These are phyloP conservation scores for Colletotrichum eremochloae DNA, from an alignment of 2,329 filamentous ascomycete species.

Conservation along the genomic window DNA sequence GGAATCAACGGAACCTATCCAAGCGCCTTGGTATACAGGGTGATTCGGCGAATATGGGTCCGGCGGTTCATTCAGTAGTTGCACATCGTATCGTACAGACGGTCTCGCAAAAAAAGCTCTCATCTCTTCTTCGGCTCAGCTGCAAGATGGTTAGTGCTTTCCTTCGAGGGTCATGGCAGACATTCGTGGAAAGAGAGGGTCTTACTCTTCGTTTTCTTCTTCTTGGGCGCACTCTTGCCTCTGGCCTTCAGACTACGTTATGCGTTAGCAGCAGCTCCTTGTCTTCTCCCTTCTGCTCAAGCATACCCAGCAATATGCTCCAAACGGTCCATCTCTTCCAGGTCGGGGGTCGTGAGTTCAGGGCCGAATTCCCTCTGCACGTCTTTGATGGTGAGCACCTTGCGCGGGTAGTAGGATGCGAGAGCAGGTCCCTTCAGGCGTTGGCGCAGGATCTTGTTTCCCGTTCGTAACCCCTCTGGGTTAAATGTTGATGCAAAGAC, in stretches of 20 bases:
- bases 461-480: constrained; percentile 82
- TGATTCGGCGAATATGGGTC: not conserved
- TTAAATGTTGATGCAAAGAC: constrained; percentile 95
- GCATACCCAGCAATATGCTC: constrained; percentile 78
- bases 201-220: constrained; percentile 74
- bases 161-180: not conserved
- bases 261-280: constrained; percentile 15
- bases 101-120: not conserved
- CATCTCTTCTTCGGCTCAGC: constrained; percentile 59
- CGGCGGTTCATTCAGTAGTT: constrained; percentile 19
- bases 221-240: constrained; percentile 90
- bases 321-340: constrained; percentile 82
- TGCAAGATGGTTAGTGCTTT: constrained; percentile 49
- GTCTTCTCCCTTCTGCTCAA: not conserved
- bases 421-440: constrained; percentile 86
- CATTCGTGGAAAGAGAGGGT: not conserved
- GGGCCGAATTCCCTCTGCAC: constrained; percentile 78
- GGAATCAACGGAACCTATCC: not conserved
- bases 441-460: constrained; percentile 93
- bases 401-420: constrained; percentile 89
- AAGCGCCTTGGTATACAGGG: not conserved
- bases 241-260: constrained; percentile 75
- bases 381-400: constrained; percentile 78
- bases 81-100: constrained; percentile 36
- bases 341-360: constrained; percentile 77